Evolutionary conservation across 768 basidiomycete species (phyloP), one percentile per base, ranked within the genome.

Genomic region (Russula olivacea): DNA sequence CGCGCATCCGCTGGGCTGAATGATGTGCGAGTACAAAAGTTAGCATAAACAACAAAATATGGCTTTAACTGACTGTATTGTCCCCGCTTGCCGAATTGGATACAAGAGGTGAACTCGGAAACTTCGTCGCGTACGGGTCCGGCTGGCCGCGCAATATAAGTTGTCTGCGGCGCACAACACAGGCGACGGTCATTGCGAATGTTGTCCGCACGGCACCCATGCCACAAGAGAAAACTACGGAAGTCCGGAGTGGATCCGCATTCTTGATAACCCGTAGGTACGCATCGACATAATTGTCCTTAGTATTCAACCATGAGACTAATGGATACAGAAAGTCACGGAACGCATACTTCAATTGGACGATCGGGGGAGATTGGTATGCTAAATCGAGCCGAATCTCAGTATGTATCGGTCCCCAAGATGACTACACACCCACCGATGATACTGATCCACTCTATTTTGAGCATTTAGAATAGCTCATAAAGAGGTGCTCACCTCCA

Each of bases 191-290:
- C 97, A 98, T 98, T 3, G 92, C 93, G 71, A 97, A 98, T 0
- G 95, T 98, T 2, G 94, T 95, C 21, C 96, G 83, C 1, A 98
- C 95, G 2, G 92, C 93, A 50, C 97, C 97, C 86, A 96, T 93
- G 36, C 97, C 96, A 72, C 96, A 98, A 54, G 90, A 93, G 73
- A 98, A 98, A 4, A 98, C 89, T 21, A 98, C 77, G 0, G 89
- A 86, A 0, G 93, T 93, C 19, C 78, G 78, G 4, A 87, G 75
- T 2, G 96, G 95, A 69, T 96, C 91, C 0, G 88, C 83, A 43
- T 81, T 74, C 65, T 85, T 83, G 62, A 99, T 88, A 38, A 96
- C 86, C 3, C 80, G 81, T 21, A 95, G 78, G 72, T 98, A 99
- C 0, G 91, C 89, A 73, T 98, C 97, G 19, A 99, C 84, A 73